Base-by-base conservation (phyloP, 2,329 filamentous ascomycete species). In the Neonectria punicea region DNA sequence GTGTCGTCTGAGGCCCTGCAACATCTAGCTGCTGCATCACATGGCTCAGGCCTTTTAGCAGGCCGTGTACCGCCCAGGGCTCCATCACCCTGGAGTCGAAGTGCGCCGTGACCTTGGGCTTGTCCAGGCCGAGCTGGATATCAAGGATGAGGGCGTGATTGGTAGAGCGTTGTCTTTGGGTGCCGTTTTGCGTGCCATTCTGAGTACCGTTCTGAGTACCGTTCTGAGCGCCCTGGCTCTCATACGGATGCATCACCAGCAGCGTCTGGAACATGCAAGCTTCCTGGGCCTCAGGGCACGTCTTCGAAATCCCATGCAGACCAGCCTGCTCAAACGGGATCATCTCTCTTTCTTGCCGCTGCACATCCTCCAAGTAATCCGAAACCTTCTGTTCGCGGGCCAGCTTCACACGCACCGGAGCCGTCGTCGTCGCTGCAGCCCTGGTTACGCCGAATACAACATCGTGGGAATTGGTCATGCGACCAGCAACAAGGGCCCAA, bases 311-410 rank as follows among this genome's bases (percentile, higher is more conserved):
- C 14, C 54, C 50, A 7, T 62, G 67, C 22, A 72, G 58, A 16
- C 68, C 70, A 13, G 53, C 61, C 44, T 72, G 66, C 41, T 69
- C 67, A 60, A 53, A 61, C 9, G 67, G 51, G 6, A 66, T 66
- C 67, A 71, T 70, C n/a, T 68, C 68, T 36, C 55, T 44, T 9
- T 66, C 46, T n/a, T 66, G 59, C n/a, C 51, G 13, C 36, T 75
- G 71, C 0, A 73, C 50, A 1, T 73, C 70, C 25, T 82, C 73
- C 20, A 89, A 74, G 61, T 82, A 85, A 28, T 83, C 75, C 0
- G 68, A 67, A 10, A 82, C 73, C 2, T 75, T 72, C 22, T 65
- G 58, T 6, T 65, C 32, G 20, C 59, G 50, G 85, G 76, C 73
- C 41, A 72, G 13, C 3, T 49, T 47, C 11, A 75, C 55, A 0